Evolutionary conservation across 2,329 filamentous ascomycete genomes (phyloP).

Genomic region (Microdochium trichocladiopsis): DNA sequence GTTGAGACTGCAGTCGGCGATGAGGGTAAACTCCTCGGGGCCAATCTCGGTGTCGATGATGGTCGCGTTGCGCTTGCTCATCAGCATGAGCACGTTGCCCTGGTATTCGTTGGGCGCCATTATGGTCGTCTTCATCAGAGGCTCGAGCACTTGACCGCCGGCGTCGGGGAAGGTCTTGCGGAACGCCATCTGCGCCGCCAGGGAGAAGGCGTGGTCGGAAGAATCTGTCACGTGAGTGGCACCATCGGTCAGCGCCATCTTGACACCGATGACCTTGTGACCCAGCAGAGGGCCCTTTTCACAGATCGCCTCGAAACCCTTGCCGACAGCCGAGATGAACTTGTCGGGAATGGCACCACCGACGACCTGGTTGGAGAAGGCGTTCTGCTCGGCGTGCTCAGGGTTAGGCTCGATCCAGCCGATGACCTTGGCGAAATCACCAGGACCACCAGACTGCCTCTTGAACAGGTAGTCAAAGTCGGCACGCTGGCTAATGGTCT

Average conservation of each 20-base stretch:
- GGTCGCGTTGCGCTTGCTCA: constrained; percentile 94
- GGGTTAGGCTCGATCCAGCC: constrained; percentile 82
- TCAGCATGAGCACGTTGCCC: constrained; percentile 84
- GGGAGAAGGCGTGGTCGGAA: constrained; percentile 92
- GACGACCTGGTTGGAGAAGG: constrained; percentile 80
- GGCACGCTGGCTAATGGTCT: constrained; percentile 75
- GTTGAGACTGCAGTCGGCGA: constrained; percentile 88
- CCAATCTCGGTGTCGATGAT: constrained; percentile 96
- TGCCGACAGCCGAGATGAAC: constrained; percentile 88
- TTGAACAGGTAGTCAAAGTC: constrained; percentile 91
- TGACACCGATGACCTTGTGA: constrained; percentile 82
- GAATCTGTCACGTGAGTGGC: constrained; percentile 97
- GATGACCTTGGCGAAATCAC: constrained; percentile 88
- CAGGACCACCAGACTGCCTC: constrained; percentile 92
- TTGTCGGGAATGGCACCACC: constrained; percentile 94
- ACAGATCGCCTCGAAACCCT: constrained; percentile 81
- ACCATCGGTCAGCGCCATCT: constrained; percentile 92
- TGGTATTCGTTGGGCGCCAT: constrained; percentile 97
- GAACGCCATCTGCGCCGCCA: constrained; percentile 93
- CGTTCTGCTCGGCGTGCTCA: constrained; percentile 63
- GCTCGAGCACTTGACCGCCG: constrained; percentile 81
- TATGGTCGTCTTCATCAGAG: constrained; percentile 96
- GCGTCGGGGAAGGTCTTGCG: constrained; percentile 82
- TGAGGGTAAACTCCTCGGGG: constrained; percentile 85
- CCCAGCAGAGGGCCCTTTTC: constrained; percentile 85